Base-by-base conservation (phyloP, 23 red algal genomes). In the Cyanidioschyzon merolae region DNA sequence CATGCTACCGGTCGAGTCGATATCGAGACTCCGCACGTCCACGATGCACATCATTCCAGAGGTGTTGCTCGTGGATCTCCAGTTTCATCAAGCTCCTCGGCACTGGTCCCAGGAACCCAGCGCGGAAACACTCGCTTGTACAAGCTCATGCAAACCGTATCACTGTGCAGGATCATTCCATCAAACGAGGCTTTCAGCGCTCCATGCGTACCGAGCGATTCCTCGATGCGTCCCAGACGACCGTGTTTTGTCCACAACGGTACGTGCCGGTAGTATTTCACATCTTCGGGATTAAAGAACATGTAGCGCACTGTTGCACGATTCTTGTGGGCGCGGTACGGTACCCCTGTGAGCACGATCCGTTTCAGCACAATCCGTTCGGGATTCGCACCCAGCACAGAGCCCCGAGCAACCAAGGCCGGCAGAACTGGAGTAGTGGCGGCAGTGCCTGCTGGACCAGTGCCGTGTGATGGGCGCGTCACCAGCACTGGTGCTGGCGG, bases 231-330 rank as follows among this genome's bases (percentile, higher is more conserved):
- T 37, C 93, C 93, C 0, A 84, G 57, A 57, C 93, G 83, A 26
- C 93, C 93, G 34, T 87, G 36, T 78, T 91, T 90, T 37, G 93
- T 90, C 88, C 88, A 97, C 38, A 97, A 58, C 68, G 84, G 80
- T 34, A 89, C 86, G 18, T 83, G 83, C 68, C 82, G 79, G 77
- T 90, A 97, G 85, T 88, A 90, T 24, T 85, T 84, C 36, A 97
- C 84, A 58, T 97, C 93, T 40, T 97, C 93, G 12, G 88, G 88
- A 76, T 90, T 90, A 80, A 88, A 88, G 67, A 97, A 97, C 93
- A 97, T 97, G 71, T 83, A 90, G 37, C 84, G 74, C 50, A 86
- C 88, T 21, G 87, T 84, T 7, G 88, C 77, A 37, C 83, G 59
- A 1, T 68, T 75, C 67, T 97, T 97, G 68, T 86, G 86, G 21